phyloP scores from a whole-genome alignment of 2,329 filamentous ascomycete genomes.

The Alternaria sp. region DNA sequence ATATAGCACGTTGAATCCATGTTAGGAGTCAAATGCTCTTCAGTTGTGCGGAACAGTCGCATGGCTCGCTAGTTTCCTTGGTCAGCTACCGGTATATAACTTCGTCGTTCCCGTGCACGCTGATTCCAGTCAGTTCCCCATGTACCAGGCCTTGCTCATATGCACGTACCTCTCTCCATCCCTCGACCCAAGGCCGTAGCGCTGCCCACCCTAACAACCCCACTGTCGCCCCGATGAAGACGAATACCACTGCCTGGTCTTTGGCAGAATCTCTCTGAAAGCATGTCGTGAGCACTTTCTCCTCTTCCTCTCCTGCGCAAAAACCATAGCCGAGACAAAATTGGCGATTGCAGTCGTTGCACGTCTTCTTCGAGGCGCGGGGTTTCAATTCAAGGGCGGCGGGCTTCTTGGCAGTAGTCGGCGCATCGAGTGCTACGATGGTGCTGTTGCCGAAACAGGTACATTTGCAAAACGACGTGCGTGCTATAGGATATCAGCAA shows the following conservation, averaged over 20 bases:
- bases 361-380: constrained; percentile 59
- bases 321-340: constrained; percentile 71
- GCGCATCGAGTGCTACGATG: constrained; percentile 69
- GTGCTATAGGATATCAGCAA: constrained; percentile 47
- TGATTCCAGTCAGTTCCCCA: constrained; percentile 30
- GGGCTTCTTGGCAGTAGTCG: constrained; percentile 40
- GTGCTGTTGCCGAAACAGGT: constrained; percentile 73
- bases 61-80: constrained; percentile 31
- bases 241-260: constrained; percentile 70
- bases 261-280: constrained; percentile 75
- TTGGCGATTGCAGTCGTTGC: constrained; percentile 72
- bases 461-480: constrained; percentile 75
- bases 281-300: constrained; percentile 71
- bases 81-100: constrained; percentile 61
- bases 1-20: constrained; percentile 27
- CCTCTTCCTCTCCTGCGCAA: constrained; percentile 68
- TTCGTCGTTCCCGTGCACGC: constrained; percentile 59
- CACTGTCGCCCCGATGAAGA: constrained; percentile 71
- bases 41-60: not conserved
- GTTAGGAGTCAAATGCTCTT: constrained; percentile 3
- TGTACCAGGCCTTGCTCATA: not conserved
- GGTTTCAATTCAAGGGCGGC: constrained; percentile 26
- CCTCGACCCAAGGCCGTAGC: constrained; percentile 66
- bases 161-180: constrained; percentile 61
- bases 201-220: constrained; percentile 68